Percentiles rank a stretch among this genome's conserved stretches.
phyloP scores from a whole-genome alignment of 768 basidiomycete species.

The Gymnopilus dilepis region DNA sequence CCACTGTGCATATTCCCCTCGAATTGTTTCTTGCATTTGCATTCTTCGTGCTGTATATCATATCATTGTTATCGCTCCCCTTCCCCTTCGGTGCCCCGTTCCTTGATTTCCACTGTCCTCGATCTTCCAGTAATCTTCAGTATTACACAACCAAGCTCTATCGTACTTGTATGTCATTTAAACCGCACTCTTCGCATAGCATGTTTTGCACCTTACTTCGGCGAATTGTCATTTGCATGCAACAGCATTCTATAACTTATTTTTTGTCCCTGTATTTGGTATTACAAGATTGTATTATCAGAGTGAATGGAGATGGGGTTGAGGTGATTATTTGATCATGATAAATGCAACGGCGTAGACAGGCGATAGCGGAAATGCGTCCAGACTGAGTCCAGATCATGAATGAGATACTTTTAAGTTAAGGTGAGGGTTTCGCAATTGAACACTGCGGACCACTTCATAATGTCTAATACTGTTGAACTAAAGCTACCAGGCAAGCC shows the following conservation, averaged over 20 bases:
- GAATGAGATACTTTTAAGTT: too few species aligned
- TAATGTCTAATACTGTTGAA: too few species aligned
- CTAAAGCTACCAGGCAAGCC: too few species aligned
- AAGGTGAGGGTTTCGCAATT: too few species aligned
- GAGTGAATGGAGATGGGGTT: background rate
- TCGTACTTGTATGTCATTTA: slow-evolving; percentile 23
- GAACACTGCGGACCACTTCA: too few species aligned
- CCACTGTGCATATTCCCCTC: slow-evolving; percentile 1
- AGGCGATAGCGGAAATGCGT: too few species aligned
- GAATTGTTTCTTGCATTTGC: background rate
- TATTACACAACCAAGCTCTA: slow-evolving; percentile 10
- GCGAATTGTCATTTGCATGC: slow-evolving; percentile 6
- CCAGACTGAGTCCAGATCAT: too few species aligned
- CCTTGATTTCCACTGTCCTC: background rate
- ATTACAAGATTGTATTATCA: background rate
- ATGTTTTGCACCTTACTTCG: background rate
- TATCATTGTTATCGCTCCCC: background rate
- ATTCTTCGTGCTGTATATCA: slow-evolving; percentile 7
- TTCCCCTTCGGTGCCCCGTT: too few species aligned
- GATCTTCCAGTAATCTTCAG: background rate
- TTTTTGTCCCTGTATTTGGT: background rate
- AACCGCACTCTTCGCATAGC: slow-evolving; percentile 12
- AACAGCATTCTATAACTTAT: slow-evolving; percentile 11
- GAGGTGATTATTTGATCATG: background rate
- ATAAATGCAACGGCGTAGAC: too few species aligned